These are phyloP conservation scores for Vanrija sp. DNA, from an alignment of 1,284 basidiomycete species.

Conservation along the genomic window DNA sequence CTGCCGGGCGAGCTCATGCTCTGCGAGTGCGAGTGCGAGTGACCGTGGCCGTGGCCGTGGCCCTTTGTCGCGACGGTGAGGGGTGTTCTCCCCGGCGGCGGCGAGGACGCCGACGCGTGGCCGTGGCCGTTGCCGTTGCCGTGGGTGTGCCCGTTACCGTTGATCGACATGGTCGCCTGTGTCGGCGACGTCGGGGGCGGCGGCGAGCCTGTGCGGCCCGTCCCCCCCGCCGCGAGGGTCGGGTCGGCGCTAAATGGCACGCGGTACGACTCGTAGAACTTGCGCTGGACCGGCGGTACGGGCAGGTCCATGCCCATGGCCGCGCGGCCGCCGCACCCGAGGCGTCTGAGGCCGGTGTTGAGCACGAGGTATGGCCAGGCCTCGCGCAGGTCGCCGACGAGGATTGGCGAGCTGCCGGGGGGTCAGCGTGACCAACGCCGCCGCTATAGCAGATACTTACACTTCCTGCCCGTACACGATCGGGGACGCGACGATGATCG, in stretches of 20 bases:
- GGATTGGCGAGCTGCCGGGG: slow-evolving; percentile 24
- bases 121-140: background rate
- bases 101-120: background rate
- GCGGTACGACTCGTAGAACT: slow-evolving; percentile 41
- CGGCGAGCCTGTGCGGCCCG: slow-evolving; percentile 21
- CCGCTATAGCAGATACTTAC: slow-evolving; percentile 18
- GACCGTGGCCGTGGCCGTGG: too few relatives aligned
- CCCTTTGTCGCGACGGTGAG: too few relatives aligned
- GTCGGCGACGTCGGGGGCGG: slow-evolving; percentile 29
- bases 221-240: background rate
- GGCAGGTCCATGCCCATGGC: slow-evolving; percentile 37
- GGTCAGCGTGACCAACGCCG: background rate
- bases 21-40: too few relatives aligned
- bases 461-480: slow-evolving; percentile 41
- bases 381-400: slow-evolving; percentile 40
- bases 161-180: background rate
- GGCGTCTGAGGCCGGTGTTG: slow-evolving; percentile 39
- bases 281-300: slow-evolving; percentile 39
- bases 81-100: background rate
- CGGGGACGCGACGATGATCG: slow-evolving; percentile 37
- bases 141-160: background rate
- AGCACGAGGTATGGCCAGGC: slow-evolving; percentile 41
- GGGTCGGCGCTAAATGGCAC: slow-evolving; percentile 16
- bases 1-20: too few relatives aligned
- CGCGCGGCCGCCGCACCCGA: slow-evolving; percentile 46